Conservation (phyloP, 2,329 filamentous ascomycete species). For the Bretziella fagacearum region DNA sequence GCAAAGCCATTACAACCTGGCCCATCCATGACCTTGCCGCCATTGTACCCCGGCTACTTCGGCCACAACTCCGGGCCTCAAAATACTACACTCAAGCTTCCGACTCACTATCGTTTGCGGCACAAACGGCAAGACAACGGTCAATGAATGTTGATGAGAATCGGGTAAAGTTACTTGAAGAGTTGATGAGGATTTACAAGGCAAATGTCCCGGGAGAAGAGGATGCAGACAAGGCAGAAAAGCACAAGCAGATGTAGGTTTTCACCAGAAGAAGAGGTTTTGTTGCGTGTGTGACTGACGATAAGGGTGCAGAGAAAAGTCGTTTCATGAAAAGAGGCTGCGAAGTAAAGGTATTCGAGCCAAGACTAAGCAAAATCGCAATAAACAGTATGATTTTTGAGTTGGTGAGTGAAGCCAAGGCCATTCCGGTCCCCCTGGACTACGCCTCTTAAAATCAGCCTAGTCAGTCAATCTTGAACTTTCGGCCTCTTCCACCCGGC, state of each 20-base stretch:
- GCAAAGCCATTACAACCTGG: slow-evolving; percentile 40
- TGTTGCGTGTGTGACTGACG: not conserved
- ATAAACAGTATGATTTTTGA: slow-evolving; percentile 17
- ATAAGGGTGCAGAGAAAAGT: slow-evolving; percentile 25
- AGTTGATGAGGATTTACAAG: slow-evolving; percentile 31
- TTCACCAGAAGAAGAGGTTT: not conserved
- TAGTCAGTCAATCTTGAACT: too few relatives aligned
- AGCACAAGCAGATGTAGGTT: slow-evolving; percentile 31
- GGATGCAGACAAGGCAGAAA: slow-evolving; percentile 29
- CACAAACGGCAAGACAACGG: slow-evolving; percentile 36
- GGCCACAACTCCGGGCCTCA: slow-evolving; percentile 30
- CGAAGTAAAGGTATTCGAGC: slow-evolving; percentile 32
- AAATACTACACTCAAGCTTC: slow-evolving; percentile 36
- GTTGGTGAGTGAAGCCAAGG: slow-evolving; percentile 15
- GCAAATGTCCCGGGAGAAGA: slow-evolving; percentile 31
- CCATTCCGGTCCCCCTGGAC: too few relatives aligned
- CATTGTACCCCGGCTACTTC: slow-evolving; percentile 31
- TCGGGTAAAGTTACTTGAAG: slow-evolving; percentile 30
- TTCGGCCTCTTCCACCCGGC: too few relatives aligned
- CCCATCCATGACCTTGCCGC: slow-evolving; percentile 29
- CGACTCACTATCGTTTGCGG: slow-evolving; percentile 37
- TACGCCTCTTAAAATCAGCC: too few relatives aligned
- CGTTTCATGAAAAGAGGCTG: slow-evolving; percentile 29
- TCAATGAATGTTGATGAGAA: slow-evolving; percentile 37
- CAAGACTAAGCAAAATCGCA: slow-evolving; percentile 32